phyloP scores from a whole-genome alignment of 345 rosid species.

The Triadica sebifera region DNA sequence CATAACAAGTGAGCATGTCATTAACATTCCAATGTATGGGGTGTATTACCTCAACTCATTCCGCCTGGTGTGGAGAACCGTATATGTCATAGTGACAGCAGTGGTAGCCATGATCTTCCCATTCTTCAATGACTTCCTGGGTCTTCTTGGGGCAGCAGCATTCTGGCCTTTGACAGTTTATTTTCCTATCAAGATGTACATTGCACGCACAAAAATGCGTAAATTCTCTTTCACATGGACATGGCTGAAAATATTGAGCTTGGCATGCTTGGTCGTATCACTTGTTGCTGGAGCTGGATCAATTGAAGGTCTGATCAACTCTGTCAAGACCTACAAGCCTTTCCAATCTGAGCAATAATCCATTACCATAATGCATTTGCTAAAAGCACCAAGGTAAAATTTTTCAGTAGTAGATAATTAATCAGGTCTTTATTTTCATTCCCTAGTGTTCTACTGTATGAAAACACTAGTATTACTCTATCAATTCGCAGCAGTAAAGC shows the following conservation, averaged over 20 bases:
- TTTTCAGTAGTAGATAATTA: slow-evolving; percentile 9
- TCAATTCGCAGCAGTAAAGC: neutral
- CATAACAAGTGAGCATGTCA: slow-evolving; percentile 47
- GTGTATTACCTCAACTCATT: slow-evolving; percentile 47
- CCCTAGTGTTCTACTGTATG: slow-evolving; percentile 1
- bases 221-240: slow-evolving; percentile 64
- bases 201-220: slow-evolving; percentile 44
- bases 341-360: slow-evolving; percentile 32
- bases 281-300: slow-evolving; percentile 66
- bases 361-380: neutral
- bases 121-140: slow-evolving; percentile 81
- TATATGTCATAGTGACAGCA: slow-evolving; percentile 58
- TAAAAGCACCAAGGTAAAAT: too few species aligned
- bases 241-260: slow-evolving; percentile 54
- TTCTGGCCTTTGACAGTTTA: slow-evolving; percentile 91
- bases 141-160: slow-evolving; percentile 67
- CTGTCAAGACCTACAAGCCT: slow-evolving; percentile 66
- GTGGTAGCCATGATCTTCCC: slow-evolving; percentile 80
- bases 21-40: slow-evolving; percentile 42
- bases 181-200: slow-evolving; percentile 85
- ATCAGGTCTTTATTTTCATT: slow-evolving; percentile 10
- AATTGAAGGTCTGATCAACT: slow-evolving; percentile 51
- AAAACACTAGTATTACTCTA: neutral
- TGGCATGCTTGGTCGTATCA: slow-evolving; percentile 60
- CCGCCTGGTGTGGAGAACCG: slow-evolving; percentile 73